Evolutionary conservation across 805 yeast genomes (phyloP), one percentile per base, ranked within the genome.

Genomic region (Saccharomyces eubayanus): DNA sequence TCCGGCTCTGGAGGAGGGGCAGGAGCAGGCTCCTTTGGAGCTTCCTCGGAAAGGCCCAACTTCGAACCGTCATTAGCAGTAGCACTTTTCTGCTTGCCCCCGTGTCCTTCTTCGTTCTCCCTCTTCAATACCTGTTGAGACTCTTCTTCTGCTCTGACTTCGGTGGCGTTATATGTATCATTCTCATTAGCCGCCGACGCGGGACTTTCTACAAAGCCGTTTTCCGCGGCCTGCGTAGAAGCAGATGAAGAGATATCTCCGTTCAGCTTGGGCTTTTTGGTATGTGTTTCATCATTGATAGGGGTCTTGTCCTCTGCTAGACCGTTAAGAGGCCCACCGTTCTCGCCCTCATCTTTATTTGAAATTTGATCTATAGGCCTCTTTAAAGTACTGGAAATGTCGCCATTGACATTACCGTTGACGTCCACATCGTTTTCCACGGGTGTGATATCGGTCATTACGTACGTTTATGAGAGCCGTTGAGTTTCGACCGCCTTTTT

Each of bases 1-100:
- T 85, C 90, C 0, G 91, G 89, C 65, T 85, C 90, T 2, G 76
- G 65, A 1, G 87, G 80, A 0, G 94, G 94, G 54, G 81, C 78
- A 11, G 94, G 91, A 3, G 91, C 92, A 2, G 94, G 89, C 12
- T 63, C 50, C 46, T 51, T 55, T 5, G 45, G 46, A 16, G 49
- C 51, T n/a, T 53, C 43, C 11, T 8, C 9, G 12, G 43, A 21
- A 36, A 16, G 43, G 9, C 16, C 21, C 20, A 3, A 11, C 11
- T 36, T 36, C 5, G 21, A 36, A 2, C 20, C 21, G 9, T 36
- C 43, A 10, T 36, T 16, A 9, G 21, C 10, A 31, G n/a, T 2
- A n/a, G n/a, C 12, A 36, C 20, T 12, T 11, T 16, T 11, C 9
- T 16, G 24, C 20, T 16, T 16, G 47, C 24, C 21, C 28, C 49